These are phyloP conservation scores for Penicillium pancosmium DNA, from an alignment of 495 filamentous ascomycete species.

Conservation along the genomic window DNA sequence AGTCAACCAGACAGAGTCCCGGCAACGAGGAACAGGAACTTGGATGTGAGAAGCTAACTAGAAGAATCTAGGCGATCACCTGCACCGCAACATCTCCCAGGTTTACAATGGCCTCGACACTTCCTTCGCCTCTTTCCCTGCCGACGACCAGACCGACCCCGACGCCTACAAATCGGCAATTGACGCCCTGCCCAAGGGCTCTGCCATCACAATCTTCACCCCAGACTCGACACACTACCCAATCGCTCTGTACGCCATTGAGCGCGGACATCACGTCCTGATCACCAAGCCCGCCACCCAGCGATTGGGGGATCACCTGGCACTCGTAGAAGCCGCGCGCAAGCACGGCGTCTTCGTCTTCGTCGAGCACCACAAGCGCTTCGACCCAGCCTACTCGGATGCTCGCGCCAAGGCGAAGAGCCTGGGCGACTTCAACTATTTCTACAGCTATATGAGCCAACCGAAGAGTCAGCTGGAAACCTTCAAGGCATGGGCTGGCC, in stretches of 20 bases:
- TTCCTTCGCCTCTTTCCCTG: slow-evolving; percentile 79
- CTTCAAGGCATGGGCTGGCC: slow-evolving; percentile 94
- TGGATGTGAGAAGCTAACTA: neutral
- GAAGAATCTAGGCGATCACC: slow-evolving; percentile 65
- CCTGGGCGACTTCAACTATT: slow-evolving; percentile 95
- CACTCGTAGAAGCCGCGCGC: slow-evolving; percentile 69
- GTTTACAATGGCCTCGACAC: slow-evolving; percentile 88
- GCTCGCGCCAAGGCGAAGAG: slow-evolving; percentile 69
- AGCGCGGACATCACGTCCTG: slow-evolving; percentile 82
- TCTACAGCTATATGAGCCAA: slow-evolving; percentile 96
- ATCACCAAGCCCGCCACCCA: slow-evolving; percentile 97
- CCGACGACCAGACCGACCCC: slow-evolving; percentile 68
- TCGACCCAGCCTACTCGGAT: slow-evolving; percentile 89
- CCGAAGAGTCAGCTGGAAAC: slow-evolving; percentile 92
- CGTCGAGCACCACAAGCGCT: slow-evolving; percentile 96
- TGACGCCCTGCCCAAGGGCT: slow-evolving; percentile 77
- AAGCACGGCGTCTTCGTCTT: slow-evolving; percentile 86
- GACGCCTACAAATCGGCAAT: slow-evolving; percentile 90
- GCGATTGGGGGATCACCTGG: slow-evolving; percentile 73
- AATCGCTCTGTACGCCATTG: slow-evolving; percentile 92
- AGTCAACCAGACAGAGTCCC: slow-evolving; percentile 27
- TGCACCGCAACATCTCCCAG: slow-evolving; percentile 83
- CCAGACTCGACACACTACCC: slow-evolving; percentile 92
- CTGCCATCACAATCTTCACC: slow-evolving; percentile 96
- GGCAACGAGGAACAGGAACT: too few species aligned